These are phyloP conservation scores for Sclerotinia nivalis DNA, from an alignment of 2,329 filamentous ascomycete genomes.

Conservation along the genomic window DNA sequence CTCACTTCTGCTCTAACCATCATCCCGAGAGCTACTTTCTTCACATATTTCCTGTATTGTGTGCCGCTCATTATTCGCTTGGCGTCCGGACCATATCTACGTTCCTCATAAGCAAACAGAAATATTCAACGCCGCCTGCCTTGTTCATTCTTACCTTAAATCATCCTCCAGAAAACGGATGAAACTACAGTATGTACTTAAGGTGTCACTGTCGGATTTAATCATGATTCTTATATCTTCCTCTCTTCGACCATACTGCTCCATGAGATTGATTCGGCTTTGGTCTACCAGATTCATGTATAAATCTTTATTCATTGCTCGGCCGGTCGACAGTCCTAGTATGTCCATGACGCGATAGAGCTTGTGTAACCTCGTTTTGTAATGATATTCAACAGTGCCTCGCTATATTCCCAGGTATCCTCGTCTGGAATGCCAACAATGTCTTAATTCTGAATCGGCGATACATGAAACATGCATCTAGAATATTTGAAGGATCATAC, in stretches of 20 bases:
- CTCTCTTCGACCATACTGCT: no score
- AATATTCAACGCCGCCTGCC: no score
- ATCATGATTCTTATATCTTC: no score
- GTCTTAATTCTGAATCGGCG: no score
- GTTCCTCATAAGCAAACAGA: no score
- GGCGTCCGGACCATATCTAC: no score
- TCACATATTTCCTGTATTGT: no score
- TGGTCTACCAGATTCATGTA: not conserved
- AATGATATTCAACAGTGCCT: not conserved
- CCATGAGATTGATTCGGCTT: not conserved
- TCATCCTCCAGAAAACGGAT: not conserved
- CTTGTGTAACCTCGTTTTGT: not conserved
- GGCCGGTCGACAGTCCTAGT: not conserved
- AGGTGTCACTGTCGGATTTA: no score
- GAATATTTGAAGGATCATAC: not conserved
- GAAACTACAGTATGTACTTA: not conserved
- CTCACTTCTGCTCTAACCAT: not conserved
- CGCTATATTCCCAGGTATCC: not conserved
- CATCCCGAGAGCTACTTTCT: not conserved
- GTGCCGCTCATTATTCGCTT: not conserved
- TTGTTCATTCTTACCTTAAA: not conserved
- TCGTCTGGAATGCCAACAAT: not conserved
- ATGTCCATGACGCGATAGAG: not conserved
- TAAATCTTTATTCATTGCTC: not conserved
- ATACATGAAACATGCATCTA: no score